These are phyloP conservation scores for Fonsecaea monophora DNA, from an alignment of 2,329 filamentous ascomycete genomes.

Conservation along the genomic window DNA sequence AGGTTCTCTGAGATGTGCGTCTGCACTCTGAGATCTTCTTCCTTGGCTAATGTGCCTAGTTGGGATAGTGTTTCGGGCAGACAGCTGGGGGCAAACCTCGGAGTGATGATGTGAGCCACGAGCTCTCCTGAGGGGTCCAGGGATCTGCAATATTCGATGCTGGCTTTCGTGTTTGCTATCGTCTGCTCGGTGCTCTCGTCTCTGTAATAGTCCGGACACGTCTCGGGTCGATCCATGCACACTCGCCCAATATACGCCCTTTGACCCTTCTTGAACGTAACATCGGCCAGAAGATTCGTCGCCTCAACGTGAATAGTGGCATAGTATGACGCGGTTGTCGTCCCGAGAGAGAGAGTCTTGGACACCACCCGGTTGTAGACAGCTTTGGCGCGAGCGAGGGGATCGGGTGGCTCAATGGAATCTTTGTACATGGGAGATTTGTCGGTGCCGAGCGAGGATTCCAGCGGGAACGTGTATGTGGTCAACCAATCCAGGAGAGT, in stretches of 20 bases:
- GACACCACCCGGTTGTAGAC: slow-evolving; percentile 81
- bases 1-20: slow-evolving; percentile 90
- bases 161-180: slow-evolving; percentile 62
- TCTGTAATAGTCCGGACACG: slow-evolving; percentile 78
- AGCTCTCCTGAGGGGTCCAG: slow-evolving; percentile 70
- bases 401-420: slow-evolving; percentile 42
- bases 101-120: slow-evolving; percentile 80
- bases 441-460: slow-evolving; percentile 69
- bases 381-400: slow-evolving; percentile 66
- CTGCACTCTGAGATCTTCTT: slow-evolving; percentile 69
- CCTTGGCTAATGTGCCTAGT: slow-evolving; percentile 69
- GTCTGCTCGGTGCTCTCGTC: slow-evolving; percentile 70
- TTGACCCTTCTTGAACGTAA: slow-evolving; percentile 81
- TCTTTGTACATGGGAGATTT: slow-evolving; percentile 40
- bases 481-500: slow-evolving; percentile 93
- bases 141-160: slow-evolving; percentile 68
- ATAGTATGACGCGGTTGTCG: slow-evolving; percentile 93
- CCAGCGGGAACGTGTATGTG: slow-evolving; percentile 93
- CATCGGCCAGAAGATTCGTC: slow-evolving; percentile 87
- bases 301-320: slow-evolving; percentile 85
- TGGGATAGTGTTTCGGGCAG: slow-evolving; percentile 61
- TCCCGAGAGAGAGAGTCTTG: slow-evolving; percentile 85
- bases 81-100: slow-evolving; percentile 66
- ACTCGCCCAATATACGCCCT: slow-evolving; percentile 88
- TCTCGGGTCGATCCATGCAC: slow-evolving; percentile 80